Evolutionary conservation across 2,329 filamentous ascomycete genomes (phyloP), one percentile per base, ranked within the genome.

Genomic region (Penicillium sp.): DNA sequence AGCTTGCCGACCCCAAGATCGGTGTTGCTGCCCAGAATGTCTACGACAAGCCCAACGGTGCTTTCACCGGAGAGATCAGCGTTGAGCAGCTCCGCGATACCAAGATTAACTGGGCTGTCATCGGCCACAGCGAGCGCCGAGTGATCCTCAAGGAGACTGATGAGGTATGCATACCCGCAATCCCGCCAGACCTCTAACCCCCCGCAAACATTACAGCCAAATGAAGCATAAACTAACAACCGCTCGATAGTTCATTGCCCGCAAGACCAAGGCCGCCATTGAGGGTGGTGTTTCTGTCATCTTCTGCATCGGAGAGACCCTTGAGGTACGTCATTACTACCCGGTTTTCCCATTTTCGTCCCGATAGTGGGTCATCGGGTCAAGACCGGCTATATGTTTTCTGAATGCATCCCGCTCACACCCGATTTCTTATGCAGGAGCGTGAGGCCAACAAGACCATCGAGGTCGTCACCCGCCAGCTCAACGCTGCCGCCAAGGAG

Each of bases 11-110:
- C 75, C 73, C 84, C 68, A 86, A 87, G 65, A 82, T 99, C 74
- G 89, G 90, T 72, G 90, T 99, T 63, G 90, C 93, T 57, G 88
- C 94, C 57, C 94, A 99, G 82, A 99, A 99, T 80, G 91, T 97
- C 78, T 97, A 86, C 79, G 90, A 97, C 84, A 93, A 93, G 85
- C 91, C 92, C 76, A 92, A 94, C 78, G 94, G 94, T 69, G 94
- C 94, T 70, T 97, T 90, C 84, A 99, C 94, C 36, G 94, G 94
- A 72, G 94, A 99, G 82, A 94, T 97, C 81, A 92, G 89, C 65
- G 92, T 92, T 64, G 81, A 87, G 61, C 94, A 97, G 82, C 87
- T 99, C 71, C 88, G 90, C 79, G 94, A 97, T 79, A 87, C 83
- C 79, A 86, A 86, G 73, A 89, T 97, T 78, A 86, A 86, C 73